These are phyloP conservation scores for Inga laurina DNA, from an alignment of 306 rosid genomes.

Conservation along the genomic window DNA sequence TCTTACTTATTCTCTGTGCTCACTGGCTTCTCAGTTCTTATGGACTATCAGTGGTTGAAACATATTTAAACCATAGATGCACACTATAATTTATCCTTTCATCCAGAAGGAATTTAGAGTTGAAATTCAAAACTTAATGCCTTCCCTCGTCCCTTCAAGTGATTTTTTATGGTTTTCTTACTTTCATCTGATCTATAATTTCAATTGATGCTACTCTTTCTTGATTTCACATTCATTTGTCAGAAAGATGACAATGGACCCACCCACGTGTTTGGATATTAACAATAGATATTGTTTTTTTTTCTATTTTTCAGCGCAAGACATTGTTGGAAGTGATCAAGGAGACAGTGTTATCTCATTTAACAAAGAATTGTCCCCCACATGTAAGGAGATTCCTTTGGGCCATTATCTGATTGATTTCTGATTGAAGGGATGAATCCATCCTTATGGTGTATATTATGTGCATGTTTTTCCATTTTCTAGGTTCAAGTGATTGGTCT, in stretches of 20 bases:
- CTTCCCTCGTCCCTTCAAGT: not conserved
- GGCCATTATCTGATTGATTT: slow-evolving; percentile 16
- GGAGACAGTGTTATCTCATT: slow-evolving; percentile 90
- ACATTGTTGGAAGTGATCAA: slow-evolving; percentile 83
- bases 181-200: not conserved
- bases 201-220: slow-evolving; percentile 10
- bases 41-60: not conserved
- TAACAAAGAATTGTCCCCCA: slow-evolving; percentile 84
- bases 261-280: slow-evolving; percentile 15
- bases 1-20: not conserved
- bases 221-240: slow-evolving; percentile 12
- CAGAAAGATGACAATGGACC: slow-evolving; percentile 9
- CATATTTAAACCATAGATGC: slow-evolving; percentile 21
- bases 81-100: slow-evolving; percentile 16
- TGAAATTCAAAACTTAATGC: not conserved
- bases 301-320: slow-evolving; percentile 62
- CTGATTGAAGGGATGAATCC: slow-evolving; percentile 5
- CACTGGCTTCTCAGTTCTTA: not conserved
- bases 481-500: slow-evolving; percentile 94
- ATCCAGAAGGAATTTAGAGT: not conserved
- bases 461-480: slow-evolving; percentile 21
- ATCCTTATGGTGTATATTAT: slow-evolving; percentile 4
- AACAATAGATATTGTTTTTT: slow-evolving; percentile 21
- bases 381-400: slow-evolving; percentile 62
- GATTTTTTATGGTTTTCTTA: not conserved